Evolutionary conservation across 2,329 filamentous ascomycete species (phyloP), one percentile per base, ranked within the genome.

Genomic region (Monilinia aucupariae): DNA sequence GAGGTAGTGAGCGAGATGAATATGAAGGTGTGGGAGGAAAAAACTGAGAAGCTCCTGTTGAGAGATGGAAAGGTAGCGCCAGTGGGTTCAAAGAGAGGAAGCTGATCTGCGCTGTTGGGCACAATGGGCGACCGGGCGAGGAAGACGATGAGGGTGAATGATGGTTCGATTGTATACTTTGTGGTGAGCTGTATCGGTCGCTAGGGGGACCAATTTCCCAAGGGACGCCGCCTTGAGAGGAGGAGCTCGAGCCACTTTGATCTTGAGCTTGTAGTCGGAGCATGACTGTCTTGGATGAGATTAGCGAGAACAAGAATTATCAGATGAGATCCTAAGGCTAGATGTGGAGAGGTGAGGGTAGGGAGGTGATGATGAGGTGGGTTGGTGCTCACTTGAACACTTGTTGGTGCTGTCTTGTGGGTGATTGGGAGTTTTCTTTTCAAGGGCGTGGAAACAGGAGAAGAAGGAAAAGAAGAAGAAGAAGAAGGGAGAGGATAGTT

Each of bases 131-230:
- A n/a, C 9, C 30, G 3, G 20, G 22, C 9, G 27, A 25, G 34
- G 13, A 56, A 34, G 13, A 20, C 4, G 30, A 34, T 47, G 13
- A 45, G 34, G 27, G 54, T 58, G 54, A 47, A 58, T 58, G 15
- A 22, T 2, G 9, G 10, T 20, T 20, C 48, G 54, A 22, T n/a
- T 32, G 8, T 2, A 22, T 5, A 30, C 20, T 22, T 58, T 25
- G 27, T 34, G 43, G 5, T 45, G 17, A 22, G 27, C 13, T 58
- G 7, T 32, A 58, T 43, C 54, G 13, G 30, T 58, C 54, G 41
- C 54, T 58, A 45, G 41, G n/a, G 54, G 20, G 54, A 58, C 41
- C 54, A 58, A 37, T 47, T 34, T 5, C n/a, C 41, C 41, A 34
- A 34, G 41, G 27, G 8, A 7, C 8, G 54, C 41, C 27, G 54